Conservation (phyloP, 495 filamentous ascomycete species). For the Xylaria castorea region DNA sequence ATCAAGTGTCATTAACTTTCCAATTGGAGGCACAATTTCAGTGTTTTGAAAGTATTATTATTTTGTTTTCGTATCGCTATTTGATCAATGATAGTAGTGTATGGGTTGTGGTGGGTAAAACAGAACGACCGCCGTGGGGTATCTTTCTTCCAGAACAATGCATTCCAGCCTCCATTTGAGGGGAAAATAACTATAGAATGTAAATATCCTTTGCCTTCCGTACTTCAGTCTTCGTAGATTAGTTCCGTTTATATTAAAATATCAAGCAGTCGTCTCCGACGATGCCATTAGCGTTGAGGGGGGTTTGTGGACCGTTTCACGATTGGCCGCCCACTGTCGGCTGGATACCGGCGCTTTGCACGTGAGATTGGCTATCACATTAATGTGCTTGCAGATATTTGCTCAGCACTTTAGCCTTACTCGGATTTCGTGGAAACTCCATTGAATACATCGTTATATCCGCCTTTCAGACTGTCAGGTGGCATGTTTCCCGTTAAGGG, state of each 20-base stretch:
- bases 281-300: constrained; percentile 11
- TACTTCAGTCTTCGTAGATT: constrained; percentile 21
- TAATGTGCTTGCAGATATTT: constrained; percentile 14
- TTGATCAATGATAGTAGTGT: constrained; percentile 7
- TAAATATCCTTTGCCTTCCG: constrained; percentile 2
- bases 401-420: constrained; percentile 12
- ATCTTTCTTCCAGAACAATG: constrained; percentile 31
- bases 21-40: not conserved
- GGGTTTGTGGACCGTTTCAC: constrained; percentile 6
- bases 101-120: constrained; percentile 20
- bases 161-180: constrained; percentile 21
- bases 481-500: constrained; percentile 41
- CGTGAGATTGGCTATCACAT: constrained; percentile 15
- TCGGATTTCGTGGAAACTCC: constrained; percentile 25
- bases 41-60: constrained; percentile 10
- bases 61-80: constrained; percentile 20
- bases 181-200: constrained; percentile 14
- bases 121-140: constrained; percentile 30
- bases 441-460: constrained; percentile 30
- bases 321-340: constrained; percentile 21
- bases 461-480: constrained; percentile 38
- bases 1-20: not conserved
- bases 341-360: not conserved
- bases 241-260: constrained; percentile 17
- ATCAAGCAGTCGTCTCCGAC: constrained; percentile 5